Evolutionary conservation across 345 rosid species (phyloP).

Genomic region (Cardamine occulta): DNA sequence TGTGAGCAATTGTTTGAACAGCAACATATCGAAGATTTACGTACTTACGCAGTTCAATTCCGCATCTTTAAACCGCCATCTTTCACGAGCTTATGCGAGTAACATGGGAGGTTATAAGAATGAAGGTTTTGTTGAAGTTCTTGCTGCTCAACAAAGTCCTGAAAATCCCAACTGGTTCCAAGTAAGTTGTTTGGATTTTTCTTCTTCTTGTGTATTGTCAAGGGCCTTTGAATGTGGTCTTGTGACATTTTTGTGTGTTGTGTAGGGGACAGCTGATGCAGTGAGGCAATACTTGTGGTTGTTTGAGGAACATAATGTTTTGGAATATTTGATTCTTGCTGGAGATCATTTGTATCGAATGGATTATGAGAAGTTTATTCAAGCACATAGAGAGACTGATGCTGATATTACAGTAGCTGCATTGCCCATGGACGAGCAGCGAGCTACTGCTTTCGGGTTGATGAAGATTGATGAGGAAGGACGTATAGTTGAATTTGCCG

Average conservation of each 20-base stretch:
- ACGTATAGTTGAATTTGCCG: constrained; percentile 87
- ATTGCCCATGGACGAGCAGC: constrained; percentile 87
- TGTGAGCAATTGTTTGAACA: constrained; percentile 93
- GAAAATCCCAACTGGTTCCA: constrained; percentile 99
- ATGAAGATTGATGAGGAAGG: constrained; percentile 99
- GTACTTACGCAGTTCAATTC: constrained; percentile 97
- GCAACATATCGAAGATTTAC: constrained; percentile 84
- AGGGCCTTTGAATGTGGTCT: not conserved
- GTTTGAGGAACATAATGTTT: constrained; percentile 92
- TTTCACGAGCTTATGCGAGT: constrained; percentile 89
- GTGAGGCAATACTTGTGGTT: constrained; percentile 97
- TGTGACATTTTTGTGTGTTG: constrained; percentile 4
- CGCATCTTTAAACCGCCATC: constrained; percentile 89
- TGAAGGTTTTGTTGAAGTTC: constrained; percentile 96
- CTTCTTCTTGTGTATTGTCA: not conserved
- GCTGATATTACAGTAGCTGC: constrained; percentile 99
- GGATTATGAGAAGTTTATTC: constrained; percentile 96
- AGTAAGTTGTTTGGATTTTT: constrained; percentile 44
- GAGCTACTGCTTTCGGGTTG: constrained; percentile 92
- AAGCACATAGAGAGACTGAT: constrained; percentile 96
- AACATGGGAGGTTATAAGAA: constrained; percentile 98
- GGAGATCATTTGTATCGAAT: constrained; percentile 95
- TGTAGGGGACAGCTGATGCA: constrained; percentile 98
- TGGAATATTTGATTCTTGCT: constrained; percentile 90
- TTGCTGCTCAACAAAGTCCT: constrained; percentile 98